A percentile compares a stretch with the other conserved stretches of the same genome.
phyloP scores from a whole-genome alignment of 1,139 yeast species.

The Hyphopichia wangnamkhiaoensis region DNA sequence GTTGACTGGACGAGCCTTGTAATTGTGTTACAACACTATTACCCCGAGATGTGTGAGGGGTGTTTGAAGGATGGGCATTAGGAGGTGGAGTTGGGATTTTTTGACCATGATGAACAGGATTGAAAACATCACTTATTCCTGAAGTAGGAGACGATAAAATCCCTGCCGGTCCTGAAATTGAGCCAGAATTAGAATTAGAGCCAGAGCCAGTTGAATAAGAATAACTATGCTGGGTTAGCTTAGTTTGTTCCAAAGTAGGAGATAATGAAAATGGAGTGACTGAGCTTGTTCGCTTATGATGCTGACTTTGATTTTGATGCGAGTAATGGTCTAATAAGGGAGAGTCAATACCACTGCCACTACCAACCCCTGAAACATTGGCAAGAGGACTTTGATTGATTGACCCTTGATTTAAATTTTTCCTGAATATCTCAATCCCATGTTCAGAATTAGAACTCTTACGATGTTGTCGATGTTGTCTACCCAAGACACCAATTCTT shows the following conservation, averaged over 20 bases:
- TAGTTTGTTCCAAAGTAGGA: constrained; percentile 42
- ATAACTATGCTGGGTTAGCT: constrained; percentile 12
- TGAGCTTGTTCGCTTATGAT: constrained; percentile 37
- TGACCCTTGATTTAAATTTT: constrained; percentile 22
- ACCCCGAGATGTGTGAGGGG: neutral
- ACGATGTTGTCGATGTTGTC: constrained; percentile 57
- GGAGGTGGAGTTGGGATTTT: constrained; percentile 2
- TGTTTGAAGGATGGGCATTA: neutral
- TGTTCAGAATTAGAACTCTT: constrained; percentile 49
- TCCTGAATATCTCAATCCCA: constrained; percentile 44
- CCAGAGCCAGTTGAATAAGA: neutral
- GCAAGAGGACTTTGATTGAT: constrained; percentile 19
- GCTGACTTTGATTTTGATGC: neutral
- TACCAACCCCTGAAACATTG: constrained; percentile 15
- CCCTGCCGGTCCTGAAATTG: neutral
- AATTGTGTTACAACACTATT: neutral
- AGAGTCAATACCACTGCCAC: constrained; percentile 22
- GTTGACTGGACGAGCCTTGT: constrained; percentile 4
- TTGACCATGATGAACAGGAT: constrained; percentile 7
- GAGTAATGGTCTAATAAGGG: constrained; percentile 26
- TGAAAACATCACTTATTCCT: constrained; percentile 7
- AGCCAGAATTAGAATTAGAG: constrained; percentile 1
- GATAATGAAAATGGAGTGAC: constrained; percentile 53
- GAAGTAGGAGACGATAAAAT: constrained; percentile 9
- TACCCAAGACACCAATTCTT: constrained; percentile 81